Evolutionary conservation across 805 yeast genomes (phyloP), one percentile per base, ranked within the genome.

Genomic region (Wickerhamiella kazuoi): DNA sequence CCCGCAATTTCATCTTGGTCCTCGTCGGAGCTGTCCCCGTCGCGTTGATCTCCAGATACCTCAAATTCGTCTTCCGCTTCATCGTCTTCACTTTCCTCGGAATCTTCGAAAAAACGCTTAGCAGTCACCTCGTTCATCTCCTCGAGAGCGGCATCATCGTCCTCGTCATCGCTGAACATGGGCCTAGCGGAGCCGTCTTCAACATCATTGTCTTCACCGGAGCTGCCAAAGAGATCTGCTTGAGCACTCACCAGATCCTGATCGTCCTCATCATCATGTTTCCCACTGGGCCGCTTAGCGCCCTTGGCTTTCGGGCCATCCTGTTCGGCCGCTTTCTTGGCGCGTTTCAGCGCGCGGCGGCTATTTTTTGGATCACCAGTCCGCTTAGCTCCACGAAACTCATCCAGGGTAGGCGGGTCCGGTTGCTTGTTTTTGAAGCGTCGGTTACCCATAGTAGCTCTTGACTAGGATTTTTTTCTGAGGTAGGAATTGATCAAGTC

Each of bases 341-440:
- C 46, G 21, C 51, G 51, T 39, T 51, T 50, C 31, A 37, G 50
- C 35, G 52, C 48, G 4, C 53, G 48, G 31, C 49, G 47, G 49
- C 54, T 55, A 39, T 39, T 43, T 21, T 24, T 28, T 15, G 38
- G 37, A 5, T 43, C 36, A 6, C 36, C 21, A 43, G 41, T 42
- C 14, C 47, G 45, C 34, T 48, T 50, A 46, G 57, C 57, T 21
- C 55, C 56, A 15, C 51, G 73, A 57, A 86, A 76, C 53, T 87
- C 94, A 34, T 87, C 97, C 45, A 76, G 65, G 4, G 84, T 56
- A 28, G 95, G 95, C 49, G 97, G 97, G 43, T 71, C 80, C 35
- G 83, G 90, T 64, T 87, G 97, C 68, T 82, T 87, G 53, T 82
- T 79, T 61, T 79, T 83, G 43, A 82, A 81, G 66, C 81, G 77